Conservation (phyloP, 1,139 yeast species). For the Protomyces inundatus region DNA sequence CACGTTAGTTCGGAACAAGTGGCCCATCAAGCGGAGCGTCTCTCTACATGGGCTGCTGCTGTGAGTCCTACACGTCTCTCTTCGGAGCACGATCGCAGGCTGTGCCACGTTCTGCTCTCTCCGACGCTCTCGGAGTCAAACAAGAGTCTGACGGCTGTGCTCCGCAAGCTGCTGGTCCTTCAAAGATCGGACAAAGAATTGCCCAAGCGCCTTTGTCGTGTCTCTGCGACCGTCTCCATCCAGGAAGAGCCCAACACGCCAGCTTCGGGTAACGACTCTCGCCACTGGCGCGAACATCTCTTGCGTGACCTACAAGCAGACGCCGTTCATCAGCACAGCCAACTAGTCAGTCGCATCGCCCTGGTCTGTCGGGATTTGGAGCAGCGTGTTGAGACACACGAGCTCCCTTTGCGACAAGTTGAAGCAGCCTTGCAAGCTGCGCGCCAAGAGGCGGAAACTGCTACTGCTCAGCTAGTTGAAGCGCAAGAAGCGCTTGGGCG, state of each 20-base stretch:
- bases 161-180: background rate
- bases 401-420: conserved; percentile 1
- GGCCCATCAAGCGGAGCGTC: background rate
- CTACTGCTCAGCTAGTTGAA: background rate
- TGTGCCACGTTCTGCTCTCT: background rate
- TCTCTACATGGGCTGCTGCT: background rate
- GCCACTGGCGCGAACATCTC: conserved; percentile 5
- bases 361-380: conserved; percentile 17
- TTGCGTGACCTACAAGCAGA: conserved; percentile 7
- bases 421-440: background rate
- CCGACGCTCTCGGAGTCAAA: background rate
- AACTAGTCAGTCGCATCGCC: background rate
- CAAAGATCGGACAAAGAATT: background rate
- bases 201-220: no score
- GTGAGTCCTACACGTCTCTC: background rate
- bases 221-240: background rate
- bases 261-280: conserved; percentile 2
- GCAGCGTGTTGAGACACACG: conserved; percentile 2
- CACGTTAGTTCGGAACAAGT: background rate
- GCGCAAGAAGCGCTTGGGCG: background rate
- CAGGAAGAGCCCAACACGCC: conserved; percentile 17
- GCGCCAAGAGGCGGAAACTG: background rate
- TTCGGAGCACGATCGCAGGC: background rate
- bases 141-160: background rate
- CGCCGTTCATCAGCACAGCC: conserved; percentile 9